A percentile compares a stretch with the other conserved stretches of the same genome.
Conservation (phyloP, 2,329 filamentous ascomycete species). For the Fusarium sp. region DNA sequence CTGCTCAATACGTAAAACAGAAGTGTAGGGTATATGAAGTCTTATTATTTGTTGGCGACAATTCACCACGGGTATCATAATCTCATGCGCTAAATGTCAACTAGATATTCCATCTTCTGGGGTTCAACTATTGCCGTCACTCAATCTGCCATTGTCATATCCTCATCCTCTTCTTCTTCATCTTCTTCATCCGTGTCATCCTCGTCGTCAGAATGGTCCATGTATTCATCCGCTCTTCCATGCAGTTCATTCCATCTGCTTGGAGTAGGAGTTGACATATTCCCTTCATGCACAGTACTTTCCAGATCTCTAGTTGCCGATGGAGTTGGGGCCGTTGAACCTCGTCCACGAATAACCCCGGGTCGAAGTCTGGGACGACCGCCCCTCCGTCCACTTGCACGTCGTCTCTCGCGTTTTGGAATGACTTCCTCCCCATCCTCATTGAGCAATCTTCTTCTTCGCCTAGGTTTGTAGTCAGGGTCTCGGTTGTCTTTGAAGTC, state of each 20-base stretch:
- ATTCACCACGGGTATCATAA: conserved; percentile 40
- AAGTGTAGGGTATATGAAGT: background rate
- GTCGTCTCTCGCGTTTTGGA: conserved; percentile 30
- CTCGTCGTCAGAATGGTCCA: conserved; percentile 41
- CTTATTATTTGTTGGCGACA: conserved; percentile 14
- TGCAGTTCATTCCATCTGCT: conserved; percentile 48
- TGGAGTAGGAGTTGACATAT: conserved; percentile 50
- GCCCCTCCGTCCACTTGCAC: conserved; percentile 27
- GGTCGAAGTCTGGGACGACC: conserved; percentile 36
- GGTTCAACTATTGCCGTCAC: background rate
- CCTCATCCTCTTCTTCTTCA: conserved; percentile 43
- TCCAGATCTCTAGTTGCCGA: conserved; percentile 22
- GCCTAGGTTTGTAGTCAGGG: conserved; percentile 52
- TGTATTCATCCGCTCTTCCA: conserved; percentile 38
- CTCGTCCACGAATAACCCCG: conserved; percentile 28
- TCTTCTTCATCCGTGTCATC: conserved; percentile 43
- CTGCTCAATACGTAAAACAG: background rate
- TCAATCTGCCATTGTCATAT: conserved; percentile 41
- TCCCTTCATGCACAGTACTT: conserved; percentile 17
- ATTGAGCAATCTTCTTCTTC: conserved; percentile 40
- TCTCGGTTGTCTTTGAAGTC: conserved; percentile 54
- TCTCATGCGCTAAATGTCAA: conserved; percentile 20
- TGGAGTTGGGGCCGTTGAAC: background rate
- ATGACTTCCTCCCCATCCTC: conserved; percentile 41
- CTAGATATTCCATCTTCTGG: background rate